Conservation (phyloP, 805 yeast species). For the Metschnikowia matae region DNA sequence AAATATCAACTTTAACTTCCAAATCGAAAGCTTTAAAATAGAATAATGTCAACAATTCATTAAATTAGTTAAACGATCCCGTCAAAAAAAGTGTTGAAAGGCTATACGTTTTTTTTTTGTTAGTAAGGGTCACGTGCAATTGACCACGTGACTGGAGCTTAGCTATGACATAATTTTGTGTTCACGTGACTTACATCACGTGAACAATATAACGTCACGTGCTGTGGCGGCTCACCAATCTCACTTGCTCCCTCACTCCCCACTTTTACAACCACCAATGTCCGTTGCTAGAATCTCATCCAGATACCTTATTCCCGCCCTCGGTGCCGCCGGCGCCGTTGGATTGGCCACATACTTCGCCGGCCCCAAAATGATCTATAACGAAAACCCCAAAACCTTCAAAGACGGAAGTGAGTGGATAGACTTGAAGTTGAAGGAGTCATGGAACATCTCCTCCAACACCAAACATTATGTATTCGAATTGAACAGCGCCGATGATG, state of each 20-base stretch:
- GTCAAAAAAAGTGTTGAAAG: too few species aligned
- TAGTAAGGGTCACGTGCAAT: background rate
- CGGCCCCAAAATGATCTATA: slow-evolving; percentile 25
- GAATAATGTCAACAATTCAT: too few species aligned
- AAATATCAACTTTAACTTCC: too few species aligned
- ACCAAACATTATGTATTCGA: slow-evolving; percentile 69
- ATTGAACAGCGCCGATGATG: slow-evolving; percentile 61
- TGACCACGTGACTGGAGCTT: too few species aligned
- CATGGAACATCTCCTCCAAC: slow-evolving; percentile 52
- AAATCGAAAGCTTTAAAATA: too few species aligned
- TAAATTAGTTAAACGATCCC: too few species aligned
- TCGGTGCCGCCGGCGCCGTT: slow-evolving; percentile 31
- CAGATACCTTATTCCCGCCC: slow-evolving; percentile 26
- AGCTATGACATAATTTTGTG: too few species aligned
- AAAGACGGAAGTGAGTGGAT: slow-evolving; percentile 66
- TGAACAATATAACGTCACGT: too few species aligned
- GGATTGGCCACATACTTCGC: slow-evolving; percentile 31
- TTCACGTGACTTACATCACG: too few species aligned
- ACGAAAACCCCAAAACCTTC: slow-evolving; percentile 46
- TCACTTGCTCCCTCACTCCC: too few species aligned
- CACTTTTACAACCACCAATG: slow-evolving; percentile 12
- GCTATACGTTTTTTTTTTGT: too few species aligned
- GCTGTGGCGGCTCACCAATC: too few species aligned
- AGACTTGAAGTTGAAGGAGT: slow-evolving; percentile 55
- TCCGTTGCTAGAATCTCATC: slow-evolving; percentile 21